Conservation (phyloP, 768 basidiomycete species). For the Lanmaoa pseudosensibilis region DNA sequence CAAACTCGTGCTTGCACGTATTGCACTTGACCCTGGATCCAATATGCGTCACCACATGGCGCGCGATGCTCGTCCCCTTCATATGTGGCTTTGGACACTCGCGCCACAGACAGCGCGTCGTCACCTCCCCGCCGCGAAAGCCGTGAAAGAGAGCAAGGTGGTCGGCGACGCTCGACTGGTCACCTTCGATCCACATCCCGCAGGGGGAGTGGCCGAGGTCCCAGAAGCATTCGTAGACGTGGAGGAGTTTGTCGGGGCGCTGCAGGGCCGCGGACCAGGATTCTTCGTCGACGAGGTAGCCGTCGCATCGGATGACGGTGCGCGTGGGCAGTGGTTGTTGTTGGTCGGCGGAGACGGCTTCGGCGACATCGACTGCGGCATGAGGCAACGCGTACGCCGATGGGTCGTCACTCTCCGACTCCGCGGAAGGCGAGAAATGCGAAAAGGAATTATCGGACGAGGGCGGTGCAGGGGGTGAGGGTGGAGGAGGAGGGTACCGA, state of each 20-base stretch:
- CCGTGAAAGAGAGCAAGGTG: constrained; percentile 33
- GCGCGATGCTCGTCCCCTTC: constrained; percentile 36
- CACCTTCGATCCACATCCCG: constrained; percentile 37
- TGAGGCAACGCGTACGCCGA: constrained; percentile 13
- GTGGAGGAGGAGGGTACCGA: constrained; percentile 12
- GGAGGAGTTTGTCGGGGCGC: constrained; percentile 22
- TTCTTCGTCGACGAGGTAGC: constrained; percentile 29
- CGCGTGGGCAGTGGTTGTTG: constrained; percentile 13
- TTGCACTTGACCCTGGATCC: constrained; percentile 32
- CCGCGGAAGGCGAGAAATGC: constrained; percentile 20
- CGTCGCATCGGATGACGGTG: constrained; percentile 27
- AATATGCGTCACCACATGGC: constrained; percentile 34
- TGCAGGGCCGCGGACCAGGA: constrained; percentile 25
- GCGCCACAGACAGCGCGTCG: constrained; percentile 33
- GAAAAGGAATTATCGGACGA: constrained; percentile 14
- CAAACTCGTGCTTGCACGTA: constrained; percentile 34
- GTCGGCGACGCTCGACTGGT: constrained; percentile 34
- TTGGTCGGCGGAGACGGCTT: constrained; percentile 4
- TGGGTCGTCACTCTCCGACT: constrained; percentile 26
- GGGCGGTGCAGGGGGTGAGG: not conserved
- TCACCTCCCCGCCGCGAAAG: constrained; percentile 32
- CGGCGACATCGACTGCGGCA: constrained; percentile 21
- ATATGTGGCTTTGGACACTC: constrained; percentile 29
- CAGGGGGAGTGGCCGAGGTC: constrained; percentile 25
- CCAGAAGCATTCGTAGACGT: constrained; percentile 36